These are phyloP conservation scores for Aegilops sharonensis DNA, from an alignment of 176 grass and related monocot species.

Conservation along the genomic window DNA sequence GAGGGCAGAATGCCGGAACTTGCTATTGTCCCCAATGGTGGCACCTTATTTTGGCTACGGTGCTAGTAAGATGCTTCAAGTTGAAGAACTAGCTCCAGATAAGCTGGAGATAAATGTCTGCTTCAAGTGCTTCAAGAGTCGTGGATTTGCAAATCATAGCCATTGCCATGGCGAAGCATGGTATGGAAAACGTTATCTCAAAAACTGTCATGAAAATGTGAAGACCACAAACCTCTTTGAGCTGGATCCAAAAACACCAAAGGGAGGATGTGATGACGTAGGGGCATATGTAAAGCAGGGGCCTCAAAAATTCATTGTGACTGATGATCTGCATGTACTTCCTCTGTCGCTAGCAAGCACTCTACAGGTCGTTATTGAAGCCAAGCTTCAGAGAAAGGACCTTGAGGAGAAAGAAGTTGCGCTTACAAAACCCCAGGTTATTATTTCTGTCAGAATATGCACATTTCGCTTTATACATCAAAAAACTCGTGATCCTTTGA, in stretches of 20 bases:
- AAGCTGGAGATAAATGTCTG: not conserved
- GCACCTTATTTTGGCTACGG: not conserved
- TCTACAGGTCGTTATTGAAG: not conserved
- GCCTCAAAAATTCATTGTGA: not conserved
- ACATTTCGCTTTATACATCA: no score
- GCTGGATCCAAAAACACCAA: not conserved
- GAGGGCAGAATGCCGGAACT: not conserved
- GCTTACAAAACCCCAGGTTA: not conserved
- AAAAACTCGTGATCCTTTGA: not conserved
- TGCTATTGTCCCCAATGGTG: not conserved
- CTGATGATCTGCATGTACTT: not conserved
- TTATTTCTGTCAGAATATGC: no score
- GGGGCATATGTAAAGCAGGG: not conserved
- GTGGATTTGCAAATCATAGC: no score
- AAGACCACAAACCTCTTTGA: not conserved
- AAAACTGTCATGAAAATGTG: no score
- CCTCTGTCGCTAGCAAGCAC: not conserved
- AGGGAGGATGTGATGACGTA: fast-evolving
- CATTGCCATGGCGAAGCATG: no score
- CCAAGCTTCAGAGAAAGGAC: not conserved
- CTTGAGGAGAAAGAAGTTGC: constrained; percentile 12
- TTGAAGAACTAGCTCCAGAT: not conserved
- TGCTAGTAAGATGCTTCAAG: not conserved
- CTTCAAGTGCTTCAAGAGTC: no score
- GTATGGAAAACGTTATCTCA: no score